phyloP scores from a whole-genome alignment of 2,329 filamentous ascomycete genomes.

The Phaeosphaeriaceae sp. region DNA sequence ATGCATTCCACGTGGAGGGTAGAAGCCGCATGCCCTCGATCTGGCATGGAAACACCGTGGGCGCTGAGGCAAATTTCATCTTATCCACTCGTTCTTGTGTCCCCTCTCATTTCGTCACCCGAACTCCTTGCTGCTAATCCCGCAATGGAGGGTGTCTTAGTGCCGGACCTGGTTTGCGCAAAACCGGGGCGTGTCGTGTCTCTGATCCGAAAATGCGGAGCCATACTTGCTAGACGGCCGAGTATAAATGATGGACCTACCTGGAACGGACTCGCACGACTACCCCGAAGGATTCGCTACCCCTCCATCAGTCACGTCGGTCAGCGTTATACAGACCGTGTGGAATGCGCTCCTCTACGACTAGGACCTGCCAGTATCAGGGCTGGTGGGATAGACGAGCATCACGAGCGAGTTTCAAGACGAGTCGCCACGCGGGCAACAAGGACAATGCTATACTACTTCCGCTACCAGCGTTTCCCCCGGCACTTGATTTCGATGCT shows the following conservation, averaged over 20 bases:
- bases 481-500: conserved; percentile 18
- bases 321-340: conserved; percentile 25
- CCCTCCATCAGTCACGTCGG: conserved; percentile 15
- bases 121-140: conserved; percentile 27
- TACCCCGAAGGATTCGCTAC: conserved; percentile 13
- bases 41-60: conserved; percentile 22
- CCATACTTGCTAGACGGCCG: conserved; percentile 2
- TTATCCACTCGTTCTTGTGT: conserved; percentile 31
- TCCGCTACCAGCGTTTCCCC: conserved; percentile 6
- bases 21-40: conserved; percentile 19
- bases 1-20: conserved; percentile 39
- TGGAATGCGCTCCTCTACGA: conserved; percentile 9
- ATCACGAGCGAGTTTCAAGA: conserved; percentile 6
- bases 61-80: conserved; percentile 22
- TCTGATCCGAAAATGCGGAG: conserved; percentile 9
- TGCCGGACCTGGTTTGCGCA: conserved; percentile 12
- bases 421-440: conserved; percentile 4
- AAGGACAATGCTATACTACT: background rate
- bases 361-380: conserved; percentile 13
- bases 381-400: conserved; percentile 19
- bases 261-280: conserved; percentile 18
- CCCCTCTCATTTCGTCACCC: conserved; percentile 32
- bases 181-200: conserved; percentile 9
- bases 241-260: conserved; percentile 25
- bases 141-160: conserved; percentile 20